Evolutionary conservation across 441 rosid species (phyloP), one percentile per base, ranked within the genome.

Genomic region (Raphanus hybrid): DNA sequence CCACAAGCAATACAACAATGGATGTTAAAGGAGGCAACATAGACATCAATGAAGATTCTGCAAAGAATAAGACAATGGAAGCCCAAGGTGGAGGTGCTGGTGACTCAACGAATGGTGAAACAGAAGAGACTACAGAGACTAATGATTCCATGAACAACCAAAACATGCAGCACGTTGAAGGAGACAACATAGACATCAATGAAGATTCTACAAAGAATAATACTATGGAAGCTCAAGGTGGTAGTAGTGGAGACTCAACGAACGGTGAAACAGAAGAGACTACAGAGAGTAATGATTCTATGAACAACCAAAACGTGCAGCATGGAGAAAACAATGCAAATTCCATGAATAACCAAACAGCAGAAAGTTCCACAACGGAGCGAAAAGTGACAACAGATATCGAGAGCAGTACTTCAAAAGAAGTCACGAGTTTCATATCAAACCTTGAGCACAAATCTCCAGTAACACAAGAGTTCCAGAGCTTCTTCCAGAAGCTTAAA

Each of bases 371-470:
- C 61, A 57, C 29, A 18, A 57, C 32, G 32, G 29, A 20, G 20
- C 35, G 20, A 34, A 11, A 66, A 10, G 5, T 9, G 5, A 77
- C 58, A 3, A 23, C 9, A 2, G 3, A 71, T 72, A 72, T 78
- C 3, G 77, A 78, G 50, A 73, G 45, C 48, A 61, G 0, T 10
- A 78, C 77, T 48, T 72, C 70, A 1, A 72, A 50, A 15, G 74
- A 78, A 34, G 81, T 78, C 34, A 73, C 64, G 35, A 48, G 48
- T 72, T 78, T 78, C 70, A 78, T 78, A 67, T 23, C 73, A 34
- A 68, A 73, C 58, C 74, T 73, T 58, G 81, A 78, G 77, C 9
- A 78, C 37, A 68, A 78, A 60, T 67, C 64, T 23, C 81, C 74
- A 26, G 59, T 6, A 16, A 78, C 77, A 37, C 64, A 61, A 1